phyloP scores from a whole-genome alignment of 495 filamentous ascomycete genomes.

The Chaetomium fimeti region DNA sequence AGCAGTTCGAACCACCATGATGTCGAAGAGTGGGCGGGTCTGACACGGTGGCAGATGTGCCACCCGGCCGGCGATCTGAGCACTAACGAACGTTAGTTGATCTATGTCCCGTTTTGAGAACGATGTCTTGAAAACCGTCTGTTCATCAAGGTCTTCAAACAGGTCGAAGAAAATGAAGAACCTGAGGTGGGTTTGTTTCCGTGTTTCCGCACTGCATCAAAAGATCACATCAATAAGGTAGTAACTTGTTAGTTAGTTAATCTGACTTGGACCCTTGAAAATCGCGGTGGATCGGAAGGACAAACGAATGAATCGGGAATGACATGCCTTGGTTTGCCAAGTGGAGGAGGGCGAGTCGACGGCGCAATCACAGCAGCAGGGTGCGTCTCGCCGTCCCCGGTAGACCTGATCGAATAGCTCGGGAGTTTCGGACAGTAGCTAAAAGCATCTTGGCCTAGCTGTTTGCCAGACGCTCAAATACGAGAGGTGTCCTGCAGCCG shows the following conservation, averaged over 20 bases:
- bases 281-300: slow-evolving; percentile 7
- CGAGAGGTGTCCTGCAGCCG: slow-evolving; percentile 7
- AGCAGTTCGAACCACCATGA: slow-evolving; percentile 9
- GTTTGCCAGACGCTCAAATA: slow-evolving; percentile 18
- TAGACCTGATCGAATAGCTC: not conserved
- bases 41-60: slow-evolving; percentile 10
- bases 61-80: slow-evolving; percentile 8
- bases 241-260: no score
- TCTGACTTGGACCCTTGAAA: not conserved
- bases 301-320: not conserved
- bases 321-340: not conserved
- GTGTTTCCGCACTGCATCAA: not conserved
- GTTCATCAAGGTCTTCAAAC: not conserved
- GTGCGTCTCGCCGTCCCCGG: slow-evolving; percentile 9
- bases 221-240: not conserved
- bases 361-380: slow-evolving; percentile 17
- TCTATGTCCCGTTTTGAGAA: not conserved
- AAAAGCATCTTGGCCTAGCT: slow-evolving; percentile 6
- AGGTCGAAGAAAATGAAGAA: no score
- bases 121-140: not conserved
- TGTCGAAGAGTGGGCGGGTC: not conserved
- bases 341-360: slow-evolving; percentile 11
- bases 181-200: no score
- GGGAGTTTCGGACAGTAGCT: slow-evolving; percentile 17
- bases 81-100: no score